Conservation (phyloP, 228 moss, liverwort and hornwort species). For the Sphagnum magellanicum region DNA sequence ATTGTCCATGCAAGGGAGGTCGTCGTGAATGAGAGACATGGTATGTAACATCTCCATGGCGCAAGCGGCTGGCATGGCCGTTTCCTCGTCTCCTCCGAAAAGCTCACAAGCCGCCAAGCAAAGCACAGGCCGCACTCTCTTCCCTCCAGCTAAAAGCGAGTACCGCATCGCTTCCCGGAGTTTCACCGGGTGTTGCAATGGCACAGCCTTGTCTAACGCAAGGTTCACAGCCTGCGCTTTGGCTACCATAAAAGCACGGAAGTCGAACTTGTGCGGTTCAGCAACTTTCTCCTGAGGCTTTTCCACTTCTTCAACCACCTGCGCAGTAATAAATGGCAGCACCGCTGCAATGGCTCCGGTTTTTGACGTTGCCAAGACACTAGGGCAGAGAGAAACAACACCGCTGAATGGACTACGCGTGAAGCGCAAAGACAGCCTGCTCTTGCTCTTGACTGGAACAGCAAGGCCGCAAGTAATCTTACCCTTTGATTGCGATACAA, state of each 20-base stretch:
- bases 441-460: too few species aligned
- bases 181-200: conserved; percentile 52
- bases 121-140: conserved; percentile 73
- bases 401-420: too few species aligned
- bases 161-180: conserved; percentile 71
- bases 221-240: conserved; percentile 58
- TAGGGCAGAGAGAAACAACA: too few species aligned
- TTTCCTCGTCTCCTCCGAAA: conserved; percentile 47
- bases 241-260: conserved; percentile 33
- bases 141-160: conserved; percentile 67
- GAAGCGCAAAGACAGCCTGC: too few species aligned
- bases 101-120: conserved; percentile 82
- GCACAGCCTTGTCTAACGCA: conserved; percentile 63
- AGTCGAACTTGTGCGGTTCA: conserved; percentile 26
- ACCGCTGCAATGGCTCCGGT: too few species aligned
- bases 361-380: too few species aligned
- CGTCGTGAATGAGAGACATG: conserved; percentile 85
- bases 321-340: conserved; percentile 6
- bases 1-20: conserved; percentile 86
- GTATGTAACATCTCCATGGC: conserved; percentile 89
- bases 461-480: too few species aligned
- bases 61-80: conserved; percentile 79
- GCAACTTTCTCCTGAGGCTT: conserved; percentile 9
- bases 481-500: too few species aligned
- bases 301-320: conserved; percentile 34